Conservation (phyloP, 1,284 basidiomycete species). For the Boletus smithii region DNA sequence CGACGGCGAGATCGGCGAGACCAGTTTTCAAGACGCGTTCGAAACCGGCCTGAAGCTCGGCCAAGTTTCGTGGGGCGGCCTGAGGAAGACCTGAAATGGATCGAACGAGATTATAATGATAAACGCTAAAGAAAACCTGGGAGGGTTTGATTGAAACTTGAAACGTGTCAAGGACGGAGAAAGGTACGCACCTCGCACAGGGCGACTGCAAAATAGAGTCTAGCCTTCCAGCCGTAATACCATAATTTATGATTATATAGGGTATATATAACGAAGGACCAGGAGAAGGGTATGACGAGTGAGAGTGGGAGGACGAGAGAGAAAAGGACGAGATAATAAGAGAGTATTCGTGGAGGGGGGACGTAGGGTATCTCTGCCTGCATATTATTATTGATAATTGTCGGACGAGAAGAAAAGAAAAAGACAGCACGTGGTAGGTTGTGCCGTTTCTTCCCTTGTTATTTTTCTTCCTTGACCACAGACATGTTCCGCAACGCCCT, state of each 20-base stretch:
- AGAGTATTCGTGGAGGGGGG: slow-evolving; percentile 39
- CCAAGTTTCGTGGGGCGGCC: slow-evolving; percentile 44
- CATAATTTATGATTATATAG: slow-evolving; percentile 46
- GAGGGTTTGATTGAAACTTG: slow-evolving; percentile 1
- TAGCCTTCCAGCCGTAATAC: slow-evolving; percentile 40
- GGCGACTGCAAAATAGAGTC: slow-evolving; percentile 45
- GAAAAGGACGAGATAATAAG: slow-evolving; percentile 60
- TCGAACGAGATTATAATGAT: slow-evolving; percentile 57
- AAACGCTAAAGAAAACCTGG: slow-evolving; percentile 76
- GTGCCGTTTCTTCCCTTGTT: slow-evolving; percentile 28
- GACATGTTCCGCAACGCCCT: slow-evolving; percentile 68
- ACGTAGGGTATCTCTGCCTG: slow-evolving; percentile 40
- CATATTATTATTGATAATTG: not conserved
- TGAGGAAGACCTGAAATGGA: slow-evolving; percentile 53
- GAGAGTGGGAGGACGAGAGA: slow-evolving; percentile 66
- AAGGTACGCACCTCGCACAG: slow-evolving; percentile 52
- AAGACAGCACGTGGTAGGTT: slow-evolving; percentile 13
- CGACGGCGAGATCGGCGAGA: slow-evolving; percentile 50
- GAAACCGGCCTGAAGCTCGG: slow-evolving; percentile 60
- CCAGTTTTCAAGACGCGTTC: slow-evolving; percentile 55
- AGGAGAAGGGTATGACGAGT: slow-evolving; percentile 65
- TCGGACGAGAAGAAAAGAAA: slow-evolving; percentile 19
- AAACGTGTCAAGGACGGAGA: not conserved
- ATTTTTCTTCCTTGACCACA: slow-evolving; percentile 28
- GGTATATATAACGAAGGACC: slow-evolving; percentile 62